phyloP scores from a whole-genome alignment of 768 basidiomycete species.

The Boletus eberwhitei region DNA sequence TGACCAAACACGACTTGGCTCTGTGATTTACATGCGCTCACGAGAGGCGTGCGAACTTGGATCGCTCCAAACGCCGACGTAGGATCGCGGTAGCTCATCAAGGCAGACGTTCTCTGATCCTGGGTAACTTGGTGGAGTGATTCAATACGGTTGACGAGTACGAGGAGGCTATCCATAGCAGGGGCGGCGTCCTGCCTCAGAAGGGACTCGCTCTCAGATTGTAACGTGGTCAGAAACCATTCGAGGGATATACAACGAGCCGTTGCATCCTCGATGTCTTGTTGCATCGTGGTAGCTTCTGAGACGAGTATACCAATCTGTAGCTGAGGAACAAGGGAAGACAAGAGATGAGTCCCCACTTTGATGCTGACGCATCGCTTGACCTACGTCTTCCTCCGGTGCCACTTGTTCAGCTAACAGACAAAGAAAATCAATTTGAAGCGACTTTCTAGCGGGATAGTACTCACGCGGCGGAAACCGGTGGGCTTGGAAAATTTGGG shows the following conservation, averaged over 20 bases:
- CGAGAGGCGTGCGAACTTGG: not conserved
- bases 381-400: not conserved
- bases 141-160: constrained; percentile 4
- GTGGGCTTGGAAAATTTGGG: not conserved
- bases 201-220: constrained; percentile 2
- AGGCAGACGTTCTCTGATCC: not conserved
- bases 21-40: constrained; percentile 6
- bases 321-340: not conserved
- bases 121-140: constrained; percentile 3
- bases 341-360: not conserved
- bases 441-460: not conserved
- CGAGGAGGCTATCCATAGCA: constrained; percentile 6
- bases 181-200: not conserved
- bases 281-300: constrained; percentile 1
- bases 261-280: constrained; percentile 3
- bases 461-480: not conserved
- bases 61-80: constrained; percentile 1
- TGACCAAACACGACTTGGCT: constrained; percentile 2
- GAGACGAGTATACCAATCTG: constrained; percentile 2
- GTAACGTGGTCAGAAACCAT: not conserved
- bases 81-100: not conserved
- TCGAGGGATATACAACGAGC: constrained; percentile 2
- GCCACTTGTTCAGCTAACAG: not conserved
- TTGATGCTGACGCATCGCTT: not conserved
- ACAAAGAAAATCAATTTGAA: not conserved